These are phyloP conservation scores for Mucor circinelloides DNA, from an alignment of 371 early-diverging fungal genomes.

Conservation along the genomic window DNA sequence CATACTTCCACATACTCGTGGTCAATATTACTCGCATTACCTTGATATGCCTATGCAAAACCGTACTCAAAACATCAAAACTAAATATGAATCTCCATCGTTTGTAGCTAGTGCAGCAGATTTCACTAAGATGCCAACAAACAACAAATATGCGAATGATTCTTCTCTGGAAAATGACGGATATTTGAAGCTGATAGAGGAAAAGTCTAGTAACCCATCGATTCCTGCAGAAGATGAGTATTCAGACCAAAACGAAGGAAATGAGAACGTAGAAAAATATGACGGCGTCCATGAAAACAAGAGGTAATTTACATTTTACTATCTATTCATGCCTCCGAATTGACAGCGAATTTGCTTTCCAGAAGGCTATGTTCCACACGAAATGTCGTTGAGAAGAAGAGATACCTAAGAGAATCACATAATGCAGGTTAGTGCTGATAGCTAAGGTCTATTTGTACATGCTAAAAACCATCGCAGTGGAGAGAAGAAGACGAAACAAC, in stretches of 20 bases:
- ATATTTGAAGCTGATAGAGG: neutral
- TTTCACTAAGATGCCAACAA: neutral
- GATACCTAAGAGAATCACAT: constrained; percentile 17
- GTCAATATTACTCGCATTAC: neutral
- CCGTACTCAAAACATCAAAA: neutral
- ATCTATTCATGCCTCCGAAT: neutral
- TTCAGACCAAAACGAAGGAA: neutral
- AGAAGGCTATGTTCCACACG: neutral
- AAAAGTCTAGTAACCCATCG: neutral
- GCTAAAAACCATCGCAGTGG: neutral
- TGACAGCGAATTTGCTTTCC: neutral
- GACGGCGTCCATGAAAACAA: neutral
- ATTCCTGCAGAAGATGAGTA: neutral
- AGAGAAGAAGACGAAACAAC: constrained; percentile 22
- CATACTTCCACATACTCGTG: neutral
- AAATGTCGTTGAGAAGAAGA: constrained; percentile 1
- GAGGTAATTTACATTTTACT: neutral
- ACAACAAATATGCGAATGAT: neutral
- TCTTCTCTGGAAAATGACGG: neutral
- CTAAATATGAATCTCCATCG: neutral
- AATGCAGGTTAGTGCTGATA: constrained; percentile 12
- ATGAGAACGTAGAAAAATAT: neutral
- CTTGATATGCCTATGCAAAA: neutral
- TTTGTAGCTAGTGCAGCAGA: neutral
- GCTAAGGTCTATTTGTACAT: neutral